phyloP scores from a whole-genome alignment of 306 rosid genomes.

The Amphicarpaea edgeworthii region DNA sequence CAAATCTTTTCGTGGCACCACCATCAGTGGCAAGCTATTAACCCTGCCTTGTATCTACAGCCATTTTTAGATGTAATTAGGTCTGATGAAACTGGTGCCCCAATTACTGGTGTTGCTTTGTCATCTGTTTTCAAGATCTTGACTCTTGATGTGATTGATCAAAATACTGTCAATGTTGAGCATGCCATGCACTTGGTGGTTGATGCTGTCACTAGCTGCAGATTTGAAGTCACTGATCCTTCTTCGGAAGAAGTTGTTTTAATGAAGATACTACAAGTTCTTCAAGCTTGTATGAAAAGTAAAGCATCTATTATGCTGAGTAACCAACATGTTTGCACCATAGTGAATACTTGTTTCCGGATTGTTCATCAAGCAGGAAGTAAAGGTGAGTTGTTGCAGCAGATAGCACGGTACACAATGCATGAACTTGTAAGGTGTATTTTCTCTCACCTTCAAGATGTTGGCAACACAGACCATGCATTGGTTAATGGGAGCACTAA shows the following conservation, averaged over 20 bases:
- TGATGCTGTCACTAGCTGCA: constrained; percentile 96
- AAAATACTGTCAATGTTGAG: constrained; percentile 80
- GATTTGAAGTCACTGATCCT: constrained; percentile 96
- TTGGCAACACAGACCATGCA: constrained; percentile 72
- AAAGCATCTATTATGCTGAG: constrained; percentile 93
- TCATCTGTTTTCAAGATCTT: constrained; percentile 93
- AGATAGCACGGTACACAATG: constrained; percentile 90
- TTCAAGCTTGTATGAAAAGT: constrained; percentile 95
- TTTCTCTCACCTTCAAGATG: constrained; percentile 93
- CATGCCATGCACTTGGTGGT: constrained; percentile 95
- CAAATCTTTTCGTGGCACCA: constrained; percentile 93
- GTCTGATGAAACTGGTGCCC: constrained; percentile 96
- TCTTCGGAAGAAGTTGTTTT: constrained; percentile 94
- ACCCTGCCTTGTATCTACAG: constrained; percentile 84
- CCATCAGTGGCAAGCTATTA: constrained; percentile 89
- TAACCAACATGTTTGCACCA: constrained; percentile 97
- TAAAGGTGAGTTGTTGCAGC: constrained; percentile 93
- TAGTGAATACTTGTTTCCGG: constrained; percentile 95
- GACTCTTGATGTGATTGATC: constrained; percentile 90
- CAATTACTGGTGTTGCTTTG: constrained; percentile 92
- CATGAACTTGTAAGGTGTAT: constrained; percentile 92
- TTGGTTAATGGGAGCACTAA: constrained; percentile 69
- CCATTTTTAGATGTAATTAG: constrained; percentile 97
- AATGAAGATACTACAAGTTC: constrained; percentile 96
- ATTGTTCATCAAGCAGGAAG: constrained; percentile 96